Evolutionary conservation across 352 stramenopile species (phyloP).

Genomic region (Phytopythium delawarense): DNA sequence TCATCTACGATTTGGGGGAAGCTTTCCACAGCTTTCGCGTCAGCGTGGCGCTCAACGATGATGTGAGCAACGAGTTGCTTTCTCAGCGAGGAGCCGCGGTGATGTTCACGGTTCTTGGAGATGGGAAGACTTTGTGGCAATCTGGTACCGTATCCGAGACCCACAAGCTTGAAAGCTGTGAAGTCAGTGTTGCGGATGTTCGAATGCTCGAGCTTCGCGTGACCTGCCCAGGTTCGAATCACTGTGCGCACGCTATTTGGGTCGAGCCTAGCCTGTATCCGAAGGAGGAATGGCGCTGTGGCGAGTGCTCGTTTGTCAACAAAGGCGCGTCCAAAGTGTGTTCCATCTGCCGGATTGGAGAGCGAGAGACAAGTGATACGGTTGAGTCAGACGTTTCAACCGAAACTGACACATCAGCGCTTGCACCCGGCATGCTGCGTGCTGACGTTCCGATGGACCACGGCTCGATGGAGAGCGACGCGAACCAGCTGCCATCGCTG

Average conservation of each 20-base stretch:
- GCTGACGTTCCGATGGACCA: not conserved
- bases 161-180: slow-evolving; percentile 42
- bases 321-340: slow-evolving; percentile 52
- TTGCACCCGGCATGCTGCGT: not conserved
- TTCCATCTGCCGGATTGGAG: slow-evolving; percentile 36
- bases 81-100: slow-evolving; percentile 51
- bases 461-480: not conserved
- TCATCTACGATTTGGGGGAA: slow-evolving; percentile 77
- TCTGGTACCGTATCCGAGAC: slow-evolving; percentile 53
- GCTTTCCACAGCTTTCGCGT: slow-evolving; percentile 53
- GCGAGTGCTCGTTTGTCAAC: slow-evolving; percentile 64
- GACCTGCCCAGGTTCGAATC: slow-evolving; percentile 68
- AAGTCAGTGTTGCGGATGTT: slow-evolving; percentile 50
- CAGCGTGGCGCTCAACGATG: slow-evolving; percentile 73
- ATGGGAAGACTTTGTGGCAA: slow-evolving; percentile 69
- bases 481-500: not conserved
- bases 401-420: not conserved
- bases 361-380: slow-evolving; percentile 14
- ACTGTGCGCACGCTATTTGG: slow-evolving; percentile 78
- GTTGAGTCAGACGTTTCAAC: not conserved
- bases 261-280: slow-evolving; percentile 66
- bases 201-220: slow-evolving; percentile 76
- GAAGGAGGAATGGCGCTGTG: slow-evolving; percentile 70
- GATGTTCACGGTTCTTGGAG: slow-evolving; percentile 67
- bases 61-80: slow-evolving; percentile 51